Evolutionary conservation across 1,139 yeast genomes (phyloP), one percentile per base, ranked within the genome.

Genomic region (Geotrichum armillariae): DNA sequence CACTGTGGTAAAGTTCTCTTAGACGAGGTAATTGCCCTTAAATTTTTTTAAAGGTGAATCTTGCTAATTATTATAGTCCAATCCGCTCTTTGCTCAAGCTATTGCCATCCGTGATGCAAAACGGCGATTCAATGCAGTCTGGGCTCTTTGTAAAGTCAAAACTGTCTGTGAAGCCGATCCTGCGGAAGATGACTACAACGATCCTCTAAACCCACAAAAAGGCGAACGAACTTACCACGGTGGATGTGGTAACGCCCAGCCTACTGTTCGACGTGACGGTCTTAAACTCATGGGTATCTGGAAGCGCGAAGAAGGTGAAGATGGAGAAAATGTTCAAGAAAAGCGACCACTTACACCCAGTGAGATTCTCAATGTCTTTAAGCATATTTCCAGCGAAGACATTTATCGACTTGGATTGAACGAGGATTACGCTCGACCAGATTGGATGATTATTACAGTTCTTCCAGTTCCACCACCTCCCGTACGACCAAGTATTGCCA

Each of bases 401-500:
- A 83, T 95, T 57, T 75, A 71, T 49, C 81, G 80, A 59, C 70
- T 94, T 56, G 99, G 99, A 6, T 85, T 93, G 69, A 89, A 87
- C 66, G 95, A 89, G 66, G 98, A 93, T 66, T 93, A 89, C 65
- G 95, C 99, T 1, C 83, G 99, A 65, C 99, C 99, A 1, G 99
- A 94, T 70, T 94, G 99, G 99, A 83, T 94, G 85, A 78, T 94
- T 58, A 80, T 94, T 58, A 91, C 99, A 2, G 98, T 93, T 16
- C 76, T 94, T 62, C 99, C 99, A 1, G 99, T 94, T n/a, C 99
- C 99, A 40, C 99, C 99, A 48, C 99, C 99, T 53, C 98, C 98
- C 32, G 99, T 94, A 32, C 85, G 99, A 71, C 99, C 99, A 16
- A 87, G 96, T 37, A 93, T 94, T 73, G 96, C 99, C 1, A 91